A percentile compares a stretch with the other conserved stretches of the same genome.
Conservation (phyloP, 2,329 filamentous ascomycete species). For the Fusarium buxicola region DNA sequence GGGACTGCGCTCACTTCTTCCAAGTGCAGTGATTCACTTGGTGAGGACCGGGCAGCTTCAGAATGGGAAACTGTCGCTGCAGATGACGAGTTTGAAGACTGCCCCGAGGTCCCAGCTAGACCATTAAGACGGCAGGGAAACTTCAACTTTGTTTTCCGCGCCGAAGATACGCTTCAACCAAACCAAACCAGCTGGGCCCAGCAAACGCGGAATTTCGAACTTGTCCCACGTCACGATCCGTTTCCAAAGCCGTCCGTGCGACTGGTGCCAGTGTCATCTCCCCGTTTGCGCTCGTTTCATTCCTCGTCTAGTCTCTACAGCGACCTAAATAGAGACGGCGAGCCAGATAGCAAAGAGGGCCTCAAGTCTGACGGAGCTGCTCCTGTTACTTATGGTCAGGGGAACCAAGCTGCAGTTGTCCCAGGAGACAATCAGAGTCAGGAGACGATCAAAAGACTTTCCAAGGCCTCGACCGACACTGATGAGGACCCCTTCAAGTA, state of each 20-base stretch:
- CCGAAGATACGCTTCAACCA: conserved; percentile 13
- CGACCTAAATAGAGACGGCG: conserved; percentile 23
- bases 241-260: conserved; percentile 19
- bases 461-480: conserved; percentile 50
- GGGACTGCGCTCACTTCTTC: neutral
- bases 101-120: conserved; percentile 14
- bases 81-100: conserved; percentile 42
- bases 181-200: conserved; percentile 5
- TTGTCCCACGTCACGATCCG: conserved; percentile 25
- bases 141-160: conserved; percentile 25
- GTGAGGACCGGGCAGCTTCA: conserved; percentile 40
- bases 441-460: conserved; percentile 32
- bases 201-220: conserved; percentile 23
- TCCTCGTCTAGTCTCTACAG: conserved; percentile 48
- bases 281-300: conserved; percentile 42
- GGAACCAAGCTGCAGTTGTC: neutral
- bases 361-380: conserved; percentile 4
- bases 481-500: conserved; percentile 61
- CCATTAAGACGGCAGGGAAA: conserved; percentile 28
- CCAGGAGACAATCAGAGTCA: conserved; percentile 4
- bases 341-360: conserved; percentile 10
- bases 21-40: conserved; percentile 6
- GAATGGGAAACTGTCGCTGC: conserved; percentile 49
- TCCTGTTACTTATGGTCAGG: conserved; percentile 2
- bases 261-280: conserved; percentile 17